Evolutionary conservation across 768 basidiomycete genomes (phyloP).

Genomic region (Tulasnella sp.): DNA sequence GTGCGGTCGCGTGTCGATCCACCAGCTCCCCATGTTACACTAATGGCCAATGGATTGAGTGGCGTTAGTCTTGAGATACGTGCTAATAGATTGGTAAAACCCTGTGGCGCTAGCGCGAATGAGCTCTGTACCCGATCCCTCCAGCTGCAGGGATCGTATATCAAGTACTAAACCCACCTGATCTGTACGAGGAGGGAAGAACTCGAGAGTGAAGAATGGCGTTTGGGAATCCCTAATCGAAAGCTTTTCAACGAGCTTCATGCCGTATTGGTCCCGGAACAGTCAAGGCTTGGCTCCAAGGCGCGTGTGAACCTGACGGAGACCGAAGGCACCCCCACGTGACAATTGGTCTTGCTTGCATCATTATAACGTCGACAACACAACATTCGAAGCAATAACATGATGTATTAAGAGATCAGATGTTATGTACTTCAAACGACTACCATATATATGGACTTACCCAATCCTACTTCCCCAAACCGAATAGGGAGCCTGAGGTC

Average conservation of each 20-base stretch:
- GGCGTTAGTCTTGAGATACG: conserved; percentile 74
- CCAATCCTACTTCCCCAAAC: too few relatives aligned
- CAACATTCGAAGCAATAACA: too few relatives aligned
- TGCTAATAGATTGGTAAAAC: conserved; percentile 81
- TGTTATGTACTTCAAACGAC: too few relatives aligned
- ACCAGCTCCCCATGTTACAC: conserved; percentile 96
- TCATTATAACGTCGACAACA: too few relatives aligned
- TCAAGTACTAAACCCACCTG: conserved; percentile 37
- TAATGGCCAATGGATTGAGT: conserved; percentile 73
- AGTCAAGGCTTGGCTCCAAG: background rate
- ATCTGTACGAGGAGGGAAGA: conserved; percentile 93
- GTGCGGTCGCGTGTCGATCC: conserved; percentile 82
- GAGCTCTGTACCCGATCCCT: background rate
- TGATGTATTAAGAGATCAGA: too few relatives aligned
- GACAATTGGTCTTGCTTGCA: background rate
- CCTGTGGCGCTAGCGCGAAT: conserved; percentile 33
- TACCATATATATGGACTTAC: too few relatives aligned
- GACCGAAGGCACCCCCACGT: background rate
- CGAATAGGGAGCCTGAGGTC: too few relatives aligned
- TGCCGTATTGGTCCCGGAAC: conserved; percentile 20
- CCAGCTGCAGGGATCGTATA: too few relatives aligned
- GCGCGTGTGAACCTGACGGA: background rate
- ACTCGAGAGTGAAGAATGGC: conserved; percentile 93
- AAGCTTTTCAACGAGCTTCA: conserved; percentile 72
- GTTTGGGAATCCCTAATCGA: conserved; percentile 28